Evolutionary conservation across 202 grass and related monocot genomes (phyloP).

Genomic region (Eragrostis tef): DNA sequence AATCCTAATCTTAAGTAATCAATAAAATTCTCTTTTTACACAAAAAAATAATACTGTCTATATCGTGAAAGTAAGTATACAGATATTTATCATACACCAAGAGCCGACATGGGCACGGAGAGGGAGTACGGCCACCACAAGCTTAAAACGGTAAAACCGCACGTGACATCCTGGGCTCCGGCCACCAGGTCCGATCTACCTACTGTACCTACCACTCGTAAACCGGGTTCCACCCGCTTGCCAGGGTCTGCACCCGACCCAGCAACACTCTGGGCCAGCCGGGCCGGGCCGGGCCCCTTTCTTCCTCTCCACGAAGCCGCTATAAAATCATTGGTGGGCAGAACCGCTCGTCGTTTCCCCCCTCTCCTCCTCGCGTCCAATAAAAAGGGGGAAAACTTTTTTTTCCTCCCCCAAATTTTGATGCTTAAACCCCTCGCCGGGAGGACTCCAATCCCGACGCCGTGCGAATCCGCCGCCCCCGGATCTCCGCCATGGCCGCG

Average conservation of each 20-base stretch:
- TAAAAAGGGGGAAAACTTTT: constrained; percentile 31
- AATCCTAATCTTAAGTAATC: no score
- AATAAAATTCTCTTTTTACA: no score
- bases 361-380: constrained; percentile 18
- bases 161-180: neutral
- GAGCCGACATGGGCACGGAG: no score
- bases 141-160: neutral
- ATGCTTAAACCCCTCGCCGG: constrained; percentile 51
- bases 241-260: neutral
- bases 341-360: constrained; percentile 7
- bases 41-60: no score
- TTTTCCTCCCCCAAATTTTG: constrained; percentile 13
- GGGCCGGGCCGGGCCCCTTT: neutral
- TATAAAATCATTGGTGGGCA: constrained; percentile 43
- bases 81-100: no score
- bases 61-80: no score
- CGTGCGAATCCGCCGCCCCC: neutral
- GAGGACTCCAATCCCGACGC: constrained; percentile 41
- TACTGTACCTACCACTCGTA: neutral
- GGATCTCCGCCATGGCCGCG: constrained; percentile 46
- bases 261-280: neutral
- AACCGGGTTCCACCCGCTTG: neutral
- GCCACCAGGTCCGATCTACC: no score
- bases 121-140: no score
- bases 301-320: neutral